These are phyloP conservation scores for Sclerotinia borealis DNA, from an alignment of 2,329 filamentous ascomycete genomes.

Conservation along the genomic window DNA sequence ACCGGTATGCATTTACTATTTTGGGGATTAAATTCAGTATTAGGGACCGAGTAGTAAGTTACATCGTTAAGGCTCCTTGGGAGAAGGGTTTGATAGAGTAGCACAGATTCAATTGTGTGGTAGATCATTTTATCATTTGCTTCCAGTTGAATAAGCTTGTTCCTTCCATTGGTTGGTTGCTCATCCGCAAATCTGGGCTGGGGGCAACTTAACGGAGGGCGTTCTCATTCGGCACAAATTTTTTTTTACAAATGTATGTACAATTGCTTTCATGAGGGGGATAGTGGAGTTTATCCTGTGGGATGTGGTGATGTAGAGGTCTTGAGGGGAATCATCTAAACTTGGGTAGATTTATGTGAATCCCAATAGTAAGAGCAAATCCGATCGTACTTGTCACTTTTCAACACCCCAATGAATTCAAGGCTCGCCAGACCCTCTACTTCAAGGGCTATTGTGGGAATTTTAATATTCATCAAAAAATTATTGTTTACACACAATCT, in stretches of 20 bases:
- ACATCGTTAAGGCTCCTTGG: background rate
- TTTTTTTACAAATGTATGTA: background rate
- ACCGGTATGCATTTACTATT: background rate
- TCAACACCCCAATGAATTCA: background rate
- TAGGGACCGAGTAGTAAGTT: background rate
- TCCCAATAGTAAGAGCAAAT: too few relatives aligned
- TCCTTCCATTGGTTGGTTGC: background rate
- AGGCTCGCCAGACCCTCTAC: background rate
- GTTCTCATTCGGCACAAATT: background rate
- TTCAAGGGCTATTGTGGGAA: background rate
- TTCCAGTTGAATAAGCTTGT: background rate
- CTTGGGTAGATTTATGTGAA: background rate
- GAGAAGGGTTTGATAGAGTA: background rate
- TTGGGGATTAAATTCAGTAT: background rate
- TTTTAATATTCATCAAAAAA: background rate
- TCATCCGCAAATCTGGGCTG: background rate
- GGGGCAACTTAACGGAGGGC: background rate
- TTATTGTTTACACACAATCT: background rate
- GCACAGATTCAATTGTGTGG: background rate
- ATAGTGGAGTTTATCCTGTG: background rate
- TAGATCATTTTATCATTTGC: background rate
- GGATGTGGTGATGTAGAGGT: background rate
- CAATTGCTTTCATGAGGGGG: background rate
- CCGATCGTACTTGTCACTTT: background rate
- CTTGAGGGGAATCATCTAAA: background rate